Evolutionary conservation across 164 flowering plant species (phyloP), one percentile per base, ranked within the genome.

Genomic region (Magnolia officinalis): DNA sequence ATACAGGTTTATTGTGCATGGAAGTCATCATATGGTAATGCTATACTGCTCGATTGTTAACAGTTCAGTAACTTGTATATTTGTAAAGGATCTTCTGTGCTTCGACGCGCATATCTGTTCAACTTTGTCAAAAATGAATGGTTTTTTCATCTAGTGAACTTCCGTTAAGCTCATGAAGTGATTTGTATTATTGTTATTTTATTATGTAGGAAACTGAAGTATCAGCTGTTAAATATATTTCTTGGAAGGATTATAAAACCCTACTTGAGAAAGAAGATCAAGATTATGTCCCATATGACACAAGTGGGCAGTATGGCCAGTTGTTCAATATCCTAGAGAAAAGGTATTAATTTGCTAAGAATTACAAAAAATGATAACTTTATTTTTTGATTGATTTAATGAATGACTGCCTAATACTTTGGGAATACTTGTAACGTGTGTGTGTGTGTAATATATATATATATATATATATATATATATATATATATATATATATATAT

Each of bases 141-240:
- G 67, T 21, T 21, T 64, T n/a, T 64, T 20, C 45, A 37, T 37
- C 6, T 37, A 37, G 6, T 37, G 45, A 37, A 37, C 45, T 37
- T 37, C 45, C 0, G 45, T 6, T 3, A 24, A 3, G 68, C 68
- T 65, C 6, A 24, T 65, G 68, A 65, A 26, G n/a, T 67, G 71
- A 31, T 67, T 67, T 67, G 71, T 8, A 2, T 24, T 75, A 8
- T 26, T 50, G 45, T 37, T 37, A 37, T 52, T 29, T 20, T 19
- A 19, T 67, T 21, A 69, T 70, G 72, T 73, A 95, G 99, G 96
- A 90, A 81, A 75, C 91, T 71, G 99, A 95, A 85, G 98, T 95
- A 66, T 91, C 99, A 78, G 98, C 91, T 76, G 98, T 95, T 69
- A 92, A 90, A 83, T 95, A 95, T 84, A 83, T 95, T 23, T 51